Percentiles rank a stretch among this genome's conserved stretches.
Evolutionary conservation across 371 early-diverging fungal species (phyloP).

Genomic region (Fennellomyces sp.): DNA sequence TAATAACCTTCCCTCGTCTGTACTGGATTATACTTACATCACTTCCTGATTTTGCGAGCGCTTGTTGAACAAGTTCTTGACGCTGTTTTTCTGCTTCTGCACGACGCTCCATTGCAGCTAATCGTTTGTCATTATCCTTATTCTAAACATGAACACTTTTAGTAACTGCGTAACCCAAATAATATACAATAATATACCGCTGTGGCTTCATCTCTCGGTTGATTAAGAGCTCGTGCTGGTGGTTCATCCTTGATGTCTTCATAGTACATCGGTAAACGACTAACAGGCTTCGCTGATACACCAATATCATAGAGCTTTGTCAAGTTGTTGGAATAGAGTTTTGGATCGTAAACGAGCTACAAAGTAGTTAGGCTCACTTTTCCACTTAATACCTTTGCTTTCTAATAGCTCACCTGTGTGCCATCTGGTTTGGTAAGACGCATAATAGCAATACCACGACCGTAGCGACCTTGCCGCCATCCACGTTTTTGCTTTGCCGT

Average conservation of each 20-base stretch:
- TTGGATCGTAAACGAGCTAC: constrained; percentile 73
- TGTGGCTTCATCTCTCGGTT: constrained; percentile 21
- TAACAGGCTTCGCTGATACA: constrained; percentile 46
- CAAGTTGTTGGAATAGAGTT: constrained; percentile 71
- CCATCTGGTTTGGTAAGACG: constrained; percentile 57
- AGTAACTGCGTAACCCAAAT: not conserved
- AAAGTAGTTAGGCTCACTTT: not conserved
- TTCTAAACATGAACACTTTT: not conserved
- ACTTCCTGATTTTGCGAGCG: constrained; percentile 13
- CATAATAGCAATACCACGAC: constrained; percentile 78
- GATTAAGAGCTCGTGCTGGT: not conserved
- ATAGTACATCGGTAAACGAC: constrained; percentile 47
- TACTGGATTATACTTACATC: not conserved
- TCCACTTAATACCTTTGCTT: not conserved
- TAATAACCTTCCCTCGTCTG: not conserved
- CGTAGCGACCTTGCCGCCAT: constrained; percentile 81
- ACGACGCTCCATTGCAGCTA: constrained; percentile 35
- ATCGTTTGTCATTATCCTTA: constrained; percentile 31
- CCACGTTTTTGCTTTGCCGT: constrained; percentile 66
- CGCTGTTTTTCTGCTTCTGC: constrained; percentile 23
- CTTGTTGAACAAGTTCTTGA: constrained; percentile 25
- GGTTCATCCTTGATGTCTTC: constrained; percentile 22
- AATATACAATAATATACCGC: not conserved
- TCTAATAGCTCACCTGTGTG: constrained; percentile 32
- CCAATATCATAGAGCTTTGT: constrained; percentile 61